Evolutionary conservation across 2,329 filamentous ascomycete genomes (phyloP).

Genomic region (Eutypella sp.): DNA sequence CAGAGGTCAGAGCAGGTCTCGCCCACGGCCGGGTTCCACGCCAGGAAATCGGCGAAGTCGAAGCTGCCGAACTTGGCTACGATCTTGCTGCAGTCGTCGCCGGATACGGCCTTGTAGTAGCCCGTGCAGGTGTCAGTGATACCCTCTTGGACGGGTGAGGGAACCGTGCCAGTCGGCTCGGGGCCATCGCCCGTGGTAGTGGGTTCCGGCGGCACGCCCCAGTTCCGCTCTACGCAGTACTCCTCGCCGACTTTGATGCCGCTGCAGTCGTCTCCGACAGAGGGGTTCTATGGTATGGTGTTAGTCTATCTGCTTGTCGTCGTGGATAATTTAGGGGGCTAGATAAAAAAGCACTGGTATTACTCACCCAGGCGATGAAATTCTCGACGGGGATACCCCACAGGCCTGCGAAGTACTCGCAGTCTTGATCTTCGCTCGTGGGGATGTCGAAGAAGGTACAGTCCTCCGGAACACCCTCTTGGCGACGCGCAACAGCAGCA

Average conservation of each 20-base stretch:
- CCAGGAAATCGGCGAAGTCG: not conserved
- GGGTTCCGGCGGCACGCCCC: not conserved
- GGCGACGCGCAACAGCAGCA: no score
- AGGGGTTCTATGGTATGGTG: not conserved
- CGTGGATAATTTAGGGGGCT: no score
- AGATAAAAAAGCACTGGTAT: no score
- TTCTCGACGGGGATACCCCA: not conserved
- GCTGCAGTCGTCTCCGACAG: not conserved
- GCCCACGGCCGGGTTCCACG: conserved; percentile 1
- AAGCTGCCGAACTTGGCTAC: not conserved
- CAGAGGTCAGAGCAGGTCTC: not conserved
- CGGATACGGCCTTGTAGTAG: not conserved
- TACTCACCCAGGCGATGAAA: not conserved
- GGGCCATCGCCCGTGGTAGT: no score
- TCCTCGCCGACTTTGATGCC: not conserved
- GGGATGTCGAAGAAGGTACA: no score
- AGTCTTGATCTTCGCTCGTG: no score
- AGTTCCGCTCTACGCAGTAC: not conserved
- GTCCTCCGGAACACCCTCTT: no score
- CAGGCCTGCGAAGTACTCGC: not conserved
- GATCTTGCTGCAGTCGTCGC: not conserved
- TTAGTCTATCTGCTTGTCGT: no score
- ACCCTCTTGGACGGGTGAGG: not conserved
- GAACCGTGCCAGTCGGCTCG: not conserved
- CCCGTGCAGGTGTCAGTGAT: not conserved